Evolutionary conservation across 1,139 yeast species (phyloP).

Genomic region (Pichia sp.): DNA sequence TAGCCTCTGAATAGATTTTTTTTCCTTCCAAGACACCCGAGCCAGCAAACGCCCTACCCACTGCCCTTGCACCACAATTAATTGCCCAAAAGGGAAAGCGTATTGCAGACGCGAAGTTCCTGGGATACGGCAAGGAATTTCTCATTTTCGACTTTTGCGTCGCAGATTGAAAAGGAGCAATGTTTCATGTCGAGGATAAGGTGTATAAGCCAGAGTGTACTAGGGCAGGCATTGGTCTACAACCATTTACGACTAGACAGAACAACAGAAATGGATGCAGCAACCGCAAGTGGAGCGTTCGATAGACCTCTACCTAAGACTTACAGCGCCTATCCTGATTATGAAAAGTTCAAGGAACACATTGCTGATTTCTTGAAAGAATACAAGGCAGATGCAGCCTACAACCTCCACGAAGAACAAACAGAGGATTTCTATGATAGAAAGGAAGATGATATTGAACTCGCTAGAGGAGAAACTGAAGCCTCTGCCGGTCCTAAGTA

Average conservation of each 20-base stretch:
- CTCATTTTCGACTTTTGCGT: background rate
- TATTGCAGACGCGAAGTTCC: background rate
- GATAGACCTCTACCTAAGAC: slow-evolving; percentile 10
- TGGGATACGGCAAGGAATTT: background rate
- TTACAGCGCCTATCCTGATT: slow-evolving; percentile 37
- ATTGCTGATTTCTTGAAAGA: slow-evolving; percentile 57
- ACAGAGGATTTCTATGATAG: slow-evolving; percentile 30
- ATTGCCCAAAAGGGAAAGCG: slow-evolving; percentile 33
- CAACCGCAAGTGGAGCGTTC: background rate
- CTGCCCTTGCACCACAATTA: background rate
- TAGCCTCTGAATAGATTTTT: no score
- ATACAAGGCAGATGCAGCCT: slow-evolving; percentile 42
- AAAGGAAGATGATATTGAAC: slow-evolving; percentile 26
- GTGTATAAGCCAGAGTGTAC: background rate
- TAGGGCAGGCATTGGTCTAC: background rate
- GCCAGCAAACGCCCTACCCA: no score
- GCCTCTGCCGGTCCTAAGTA: slow-evolving; percentile 60
- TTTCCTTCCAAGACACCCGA: no score
- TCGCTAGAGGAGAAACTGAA: slow-evolving; percentile 25
- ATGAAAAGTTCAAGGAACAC: slow-evolving; percentile 47
- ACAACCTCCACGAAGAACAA: slow-evolving; percentile 24
- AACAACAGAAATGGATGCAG: slow-evolving; percentile 19
- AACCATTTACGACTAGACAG: no score
- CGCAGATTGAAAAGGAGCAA: background rate
- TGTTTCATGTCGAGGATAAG: background rate